Evolutionary conservation across 73 alveolate species (phyloP).

Genomic region (Tetrahymena thermophila): DNA sequence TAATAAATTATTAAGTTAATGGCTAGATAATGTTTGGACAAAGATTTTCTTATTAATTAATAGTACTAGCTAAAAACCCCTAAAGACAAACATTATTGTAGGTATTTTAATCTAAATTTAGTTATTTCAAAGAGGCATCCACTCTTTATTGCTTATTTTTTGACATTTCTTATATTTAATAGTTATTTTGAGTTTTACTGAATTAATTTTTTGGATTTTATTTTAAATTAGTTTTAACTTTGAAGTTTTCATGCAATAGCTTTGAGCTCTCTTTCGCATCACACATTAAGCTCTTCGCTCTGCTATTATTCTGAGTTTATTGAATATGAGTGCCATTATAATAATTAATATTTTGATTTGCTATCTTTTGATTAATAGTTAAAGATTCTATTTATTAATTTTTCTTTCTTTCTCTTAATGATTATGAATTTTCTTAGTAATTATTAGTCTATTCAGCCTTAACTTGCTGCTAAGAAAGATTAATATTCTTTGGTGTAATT

Average conservation of each 20-base stretch:
- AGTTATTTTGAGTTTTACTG: not conserved
- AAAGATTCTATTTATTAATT: not conserved
- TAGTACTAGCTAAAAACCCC: not conserved
- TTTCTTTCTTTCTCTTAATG: not conserved
- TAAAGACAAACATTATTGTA: not conserved
- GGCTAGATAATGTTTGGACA: not conserved
- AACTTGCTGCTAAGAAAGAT: too few species aligned
- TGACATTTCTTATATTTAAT: not conserved
- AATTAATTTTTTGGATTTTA: not conserved
- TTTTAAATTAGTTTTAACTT: not conserved
- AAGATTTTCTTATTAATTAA: not conserved
- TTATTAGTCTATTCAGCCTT: too few species aligned
- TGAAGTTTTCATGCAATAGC: not conserved
- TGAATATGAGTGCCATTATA: not conserved
- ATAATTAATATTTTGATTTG: not conserved
- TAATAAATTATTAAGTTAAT: not conserved
- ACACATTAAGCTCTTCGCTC: not conserved
- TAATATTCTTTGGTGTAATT: not conserved
- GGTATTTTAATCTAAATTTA: not conserved
- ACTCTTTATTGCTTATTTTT: not conserved
- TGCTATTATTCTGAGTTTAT: not conserved
- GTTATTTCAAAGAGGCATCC: not conserved
- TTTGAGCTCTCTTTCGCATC: not conserved
- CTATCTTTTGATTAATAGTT: not conserved
- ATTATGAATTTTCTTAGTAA: not conserved